These are phyloP conservation scores for Helotiales sp. DNA, from an alignment of 2,329 filamentous ascomycete genomes.

Conservation along the genomic window DNA sequence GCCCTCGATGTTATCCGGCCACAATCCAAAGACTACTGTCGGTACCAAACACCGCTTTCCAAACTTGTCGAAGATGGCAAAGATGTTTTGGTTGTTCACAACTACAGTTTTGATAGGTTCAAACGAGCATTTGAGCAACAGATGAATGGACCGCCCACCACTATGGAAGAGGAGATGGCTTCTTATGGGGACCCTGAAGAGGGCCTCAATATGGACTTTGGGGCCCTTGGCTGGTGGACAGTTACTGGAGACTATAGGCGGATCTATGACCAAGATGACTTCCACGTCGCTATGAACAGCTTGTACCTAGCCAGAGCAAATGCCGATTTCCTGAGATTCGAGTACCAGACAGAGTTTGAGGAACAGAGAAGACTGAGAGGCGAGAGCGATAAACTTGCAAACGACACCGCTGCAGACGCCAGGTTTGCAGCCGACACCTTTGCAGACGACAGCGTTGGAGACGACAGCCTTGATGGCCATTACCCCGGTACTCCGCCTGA, in stretches of 20 bases:
- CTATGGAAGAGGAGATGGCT: too few relatives aligned
- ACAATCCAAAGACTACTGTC: neutral
- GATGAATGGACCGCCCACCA: neutral
- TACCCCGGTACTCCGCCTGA: too few relatives aligned
- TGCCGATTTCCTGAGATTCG: neutral
- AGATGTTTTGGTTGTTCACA: neutral
- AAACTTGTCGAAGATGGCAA: neutral
- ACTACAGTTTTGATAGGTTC: neutral
- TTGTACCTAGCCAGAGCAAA: neutral
- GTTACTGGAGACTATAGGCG: neutral
- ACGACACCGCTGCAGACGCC: too few relatives aligned
- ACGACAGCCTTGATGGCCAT: too few relatives aligned
- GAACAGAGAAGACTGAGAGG: neutral
- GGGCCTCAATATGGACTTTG: neutral
- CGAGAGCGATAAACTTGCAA: too few relatives aligned
- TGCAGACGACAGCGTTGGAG: neutral
- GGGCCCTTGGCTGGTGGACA: neutral
- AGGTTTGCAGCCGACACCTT: too few relatives aligned
- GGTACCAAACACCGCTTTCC: neutral
- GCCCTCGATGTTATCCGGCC: too few relatives aligned
- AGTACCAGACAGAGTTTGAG: neutral
- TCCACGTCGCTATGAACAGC: neutral
- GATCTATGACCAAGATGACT: neutral
- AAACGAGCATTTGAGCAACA: neutral
- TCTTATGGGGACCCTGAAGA: too few relatives aligned